Evolutionary conservation across 2,329 filamentous ascomycete genomes (phyloP).

Genomic region (Penicillium verrucosum): DNA sequence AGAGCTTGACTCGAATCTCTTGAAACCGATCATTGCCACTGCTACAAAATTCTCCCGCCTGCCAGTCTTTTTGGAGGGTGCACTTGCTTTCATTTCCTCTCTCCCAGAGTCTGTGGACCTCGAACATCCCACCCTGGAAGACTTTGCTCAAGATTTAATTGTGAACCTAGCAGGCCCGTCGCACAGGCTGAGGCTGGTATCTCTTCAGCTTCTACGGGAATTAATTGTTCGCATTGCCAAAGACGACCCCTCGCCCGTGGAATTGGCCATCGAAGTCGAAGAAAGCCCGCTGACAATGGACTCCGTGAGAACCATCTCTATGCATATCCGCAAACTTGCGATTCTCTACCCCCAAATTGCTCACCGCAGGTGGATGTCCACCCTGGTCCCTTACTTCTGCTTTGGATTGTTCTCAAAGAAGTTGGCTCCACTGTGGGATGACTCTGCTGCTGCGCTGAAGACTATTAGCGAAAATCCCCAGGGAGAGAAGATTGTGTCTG

Average conservation of each 20-base stretch:
- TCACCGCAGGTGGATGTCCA: constrained; percentile 62
- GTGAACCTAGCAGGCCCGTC: constrained; percentile 72
- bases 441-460: constrained; percentile 71
- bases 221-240: constrained; percentile 52
- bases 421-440: constrained; percentile 82
- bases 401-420: constrained; percentile 88
- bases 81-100: constrained; percentile 50
- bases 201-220: constrained; percentile 67
- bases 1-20: constrained; percentile 59
- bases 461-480: constrained; percentile 66
- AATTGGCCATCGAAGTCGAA: constrained; percentile 74
- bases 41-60: constrained; percentile 64
- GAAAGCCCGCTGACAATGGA: constrained; percentile 73
- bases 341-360: constrained; percentile 59
- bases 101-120: constrained; percentile 31
- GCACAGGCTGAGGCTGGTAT: constrained; percentile 68
- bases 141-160: constrained; percentile 63
- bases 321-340: constrained; percentile 78
- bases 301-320: constrained; percentile 72
- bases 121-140: constrained; percentile 57
- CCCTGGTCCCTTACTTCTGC: constrained; percentile 74
- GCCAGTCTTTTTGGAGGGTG: constrained; percentile 63
- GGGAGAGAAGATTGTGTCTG: constrained; percentile 70
- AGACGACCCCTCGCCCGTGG: constrained; percentile 43
- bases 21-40: constrained; percentile 62